Base-by-base conservation (phyloP, 768 basidiomycete species). In the Daedaleopsis nitida region DNA sequence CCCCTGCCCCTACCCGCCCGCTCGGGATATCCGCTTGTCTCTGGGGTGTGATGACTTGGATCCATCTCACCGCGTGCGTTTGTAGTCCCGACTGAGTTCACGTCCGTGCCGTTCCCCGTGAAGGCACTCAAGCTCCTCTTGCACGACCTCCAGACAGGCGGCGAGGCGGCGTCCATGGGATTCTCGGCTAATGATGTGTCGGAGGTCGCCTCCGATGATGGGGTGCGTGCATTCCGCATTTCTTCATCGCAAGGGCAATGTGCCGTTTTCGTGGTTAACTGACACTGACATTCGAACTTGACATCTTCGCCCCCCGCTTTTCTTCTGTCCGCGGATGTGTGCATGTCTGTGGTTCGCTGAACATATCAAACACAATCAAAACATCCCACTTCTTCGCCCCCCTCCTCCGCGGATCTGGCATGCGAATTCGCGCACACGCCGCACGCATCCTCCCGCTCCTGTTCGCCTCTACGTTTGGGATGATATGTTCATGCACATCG, bases 51-150 rank as follows among this genome's bases (percentile, higher is more conserved):
- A 62, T 74, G 60, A 70, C 63, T 55, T 32, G 27, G 27, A 32
- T 32, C 27, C 7, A 7, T 32, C 27, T 32, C 27, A 32, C 27
- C 4, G 27, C 57, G 61, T 51, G 49, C 38, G 19, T 57, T 27
- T 52, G 10, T 59, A 97, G 94, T 80, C 42, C 96, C 97, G 1
- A 88, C 88, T 57, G 87, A 94, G 71, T 98, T 92, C 72, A 89
- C 91, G 0, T 83, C 81, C 27, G 86, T 97, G 50, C 79, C 90
- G 1, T 98, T 99, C 87, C 91, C 89, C 0, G 84, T 94, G 60
- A 98, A 98, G 74, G 94, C 88, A 0, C 81, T 99, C 72, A 98
- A 98, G 72, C 79, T 98, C 23, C 77, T 98, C 19, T 72, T 98
- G 27, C 86, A 86, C 55, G 95, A 98, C 64, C 77, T 98, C 5